phyloP scores from a whole-genome alignment of 2,329 filamentous ascomycete genomes.

The Botrytis squamosa region DNA sequence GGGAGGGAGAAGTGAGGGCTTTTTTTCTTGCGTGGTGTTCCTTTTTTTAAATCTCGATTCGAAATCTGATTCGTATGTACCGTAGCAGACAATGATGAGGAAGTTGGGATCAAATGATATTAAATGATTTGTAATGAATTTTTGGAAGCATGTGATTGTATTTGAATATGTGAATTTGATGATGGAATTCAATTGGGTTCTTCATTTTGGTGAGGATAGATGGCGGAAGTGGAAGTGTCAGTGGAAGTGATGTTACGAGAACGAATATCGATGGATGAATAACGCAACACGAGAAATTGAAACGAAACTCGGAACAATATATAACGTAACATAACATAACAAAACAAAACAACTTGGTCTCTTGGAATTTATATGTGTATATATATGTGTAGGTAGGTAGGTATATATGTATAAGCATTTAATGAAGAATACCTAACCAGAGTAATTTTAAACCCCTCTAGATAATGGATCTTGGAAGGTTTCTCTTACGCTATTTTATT shows the following conservation, averaged over 20 bases:
- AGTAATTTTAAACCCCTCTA: background rate
- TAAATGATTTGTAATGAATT: background rate
- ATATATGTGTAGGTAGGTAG: too few species aligned
- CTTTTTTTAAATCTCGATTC: background rate
- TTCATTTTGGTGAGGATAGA: background rate
- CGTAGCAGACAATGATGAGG: background rate
- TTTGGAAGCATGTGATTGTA: background rate
- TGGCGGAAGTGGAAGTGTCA: too few species aligned
- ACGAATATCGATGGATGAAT: background rate
- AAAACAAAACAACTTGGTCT: background rate
- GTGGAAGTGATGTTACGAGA: background rate
- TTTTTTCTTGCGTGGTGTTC: background rate
- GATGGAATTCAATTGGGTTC: too few species aligned
- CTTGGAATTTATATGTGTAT: background rate
- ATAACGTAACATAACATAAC: too few species aligned
- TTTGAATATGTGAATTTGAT: background rate
- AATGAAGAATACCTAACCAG: background rate
- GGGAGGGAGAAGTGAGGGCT: background rate
- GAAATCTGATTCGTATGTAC: background rate
- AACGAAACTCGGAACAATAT: too few species aligned
- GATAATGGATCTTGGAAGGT: background rate
- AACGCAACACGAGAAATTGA: background rate
- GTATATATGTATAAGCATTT: background rate
- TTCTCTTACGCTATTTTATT: background rate
- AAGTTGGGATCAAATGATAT: background rate